phyloP scores from a whole-genome alignment of 208 protist species.

The Porcisia deanei region DNA sequence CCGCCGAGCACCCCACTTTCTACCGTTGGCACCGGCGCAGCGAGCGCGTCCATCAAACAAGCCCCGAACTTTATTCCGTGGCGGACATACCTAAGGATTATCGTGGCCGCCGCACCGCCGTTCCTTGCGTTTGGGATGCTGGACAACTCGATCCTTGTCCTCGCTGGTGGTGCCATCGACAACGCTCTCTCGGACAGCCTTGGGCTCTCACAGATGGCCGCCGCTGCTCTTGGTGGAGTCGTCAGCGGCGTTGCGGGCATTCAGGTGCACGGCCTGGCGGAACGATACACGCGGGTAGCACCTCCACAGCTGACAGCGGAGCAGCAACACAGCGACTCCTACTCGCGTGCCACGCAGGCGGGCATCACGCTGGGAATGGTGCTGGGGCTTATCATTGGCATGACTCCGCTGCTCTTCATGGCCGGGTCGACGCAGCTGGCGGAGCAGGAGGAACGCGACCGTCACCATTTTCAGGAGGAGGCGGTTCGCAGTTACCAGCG shows the following conservation, averaged over 20 bases:
- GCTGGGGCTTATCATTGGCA: slow-evolving; percentile 70
- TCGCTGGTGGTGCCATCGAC: slow-evolving; percentile 83
- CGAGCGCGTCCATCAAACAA: not conserved
- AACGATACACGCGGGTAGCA: slow-evolving; percentile 59
- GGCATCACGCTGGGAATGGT: slow-evolving; percentile 86
- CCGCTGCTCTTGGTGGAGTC: slow-evolving; percentile 79
- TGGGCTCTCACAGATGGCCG: slow-evolving; percentile 70
- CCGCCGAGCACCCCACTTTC: not conserved
- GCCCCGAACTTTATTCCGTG: slow-evolving; percentile 42
- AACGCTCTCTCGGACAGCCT: slow-evolving; percentile 59
- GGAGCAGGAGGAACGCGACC: slow-evolving; percentile 31
- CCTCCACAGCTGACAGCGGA: slow-evolving; percentile 58
- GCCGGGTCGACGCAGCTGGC: slow-evolving; percentile 27
- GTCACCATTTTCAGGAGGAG: slow-evolving; percentile 30
- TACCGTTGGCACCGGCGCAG: not conserved
- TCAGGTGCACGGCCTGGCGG: slow-evolving; percentile 85
- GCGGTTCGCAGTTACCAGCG: slow-evolving; percentile 34
- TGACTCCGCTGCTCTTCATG: slow-evolving; percentile 78
- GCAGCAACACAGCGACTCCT: slow-evolving; percentile 44
- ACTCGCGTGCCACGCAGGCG: slow-evolving; percentile 40
- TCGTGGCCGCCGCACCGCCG: slow-evolving; percentile 55
- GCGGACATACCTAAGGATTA: slow-evolving; percentile 42
- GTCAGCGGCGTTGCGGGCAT: slow-evolving; percentile 85
- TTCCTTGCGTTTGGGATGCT: slow-evolving; percentile 89
- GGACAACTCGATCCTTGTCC: slow-evolving; percentile 82